Evolutionary conservation across 768 basidiomycete species (phyloP), one percentile per base, ranked within the genome.

Genomic region (Polyporus arcularius): DNA sequence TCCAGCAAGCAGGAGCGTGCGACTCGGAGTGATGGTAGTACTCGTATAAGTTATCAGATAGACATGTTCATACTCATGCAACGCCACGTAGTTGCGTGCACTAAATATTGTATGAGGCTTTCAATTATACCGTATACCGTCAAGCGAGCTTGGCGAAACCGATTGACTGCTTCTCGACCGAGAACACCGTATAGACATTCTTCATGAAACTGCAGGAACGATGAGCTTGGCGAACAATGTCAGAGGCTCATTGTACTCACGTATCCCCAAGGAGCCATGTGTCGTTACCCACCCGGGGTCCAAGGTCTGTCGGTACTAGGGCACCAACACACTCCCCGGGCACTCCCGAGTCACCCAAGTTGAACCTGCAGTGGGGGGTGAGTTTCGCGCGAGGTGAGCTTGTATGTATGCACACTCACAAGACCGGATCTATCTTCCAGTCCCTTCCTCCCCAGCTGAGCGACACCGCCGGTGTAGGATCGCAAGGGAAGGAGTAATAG

Each of bases 401-500:
- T 48, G 26, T 76, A 35, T 35, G 21, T 35, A 35, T 11, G 35
- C 35, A 11, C 7, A 35, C 35, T 35, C 35, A 35, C 35, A 11
- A 35, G 7, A 3, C 6, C 11, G 35, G 35, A 7, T 35, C 35
- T 6, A 35, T 35, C 35, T 35, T 35, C 35, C 35, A 35, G 35
- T 35, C 35, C 35, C 11, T 35, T 7, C 35, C 35, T 7, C 3
- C 35, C 35, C 35, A 35, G 35, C 11, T 35, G 35, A 35, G 11
- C 3, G 35, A 35, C 35, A 35, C 6, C 3, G 58, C 54, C 4
- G 70, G 68, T 15, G 57, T 39, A 18, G 56, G 16, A 41, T 61
- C 47, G 60, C 67, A 67, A 12, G 66, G 62, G 61, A 65, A 63
- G 16, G 72, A 72, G 57, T 78, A 71, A 43, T 54, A 54, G 6